These are phyloP conservation scores for Cokeromyces recurvatus DNA, from an alignment of 371 early-diverging fungal species.

Conservation along the genomic window DNA sequence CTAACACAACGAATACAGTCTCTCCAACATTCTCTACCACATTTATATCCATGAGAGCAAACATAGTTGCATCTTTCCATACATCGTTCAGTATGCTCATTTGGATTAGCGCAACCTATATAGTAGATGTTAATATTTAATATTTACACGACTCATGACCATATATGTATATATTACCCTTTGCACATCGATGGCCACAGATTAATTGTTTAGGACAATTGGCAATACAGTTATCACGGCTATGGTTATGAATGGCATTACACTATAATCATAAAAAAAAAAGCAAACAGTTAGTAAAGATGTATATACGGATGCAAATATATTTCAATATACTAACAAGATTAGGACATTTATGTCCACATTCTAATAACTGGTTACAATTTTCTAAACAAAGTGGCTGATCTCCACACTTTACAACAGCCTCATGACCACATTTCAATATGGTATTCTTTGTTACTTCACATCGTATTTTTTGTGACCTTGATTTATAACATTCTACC, in stretches of 20 bases:
- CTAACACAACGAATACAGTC: slow-evolving; percentile 28
- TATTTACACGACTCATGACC: background rate
- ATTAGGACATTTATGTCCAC: slow-evolving; percentile 15
- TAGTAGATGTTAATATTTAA: background rate
- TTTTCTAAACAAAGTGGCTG: slow-evolving; percentile 5
- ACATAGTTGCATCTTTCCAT: slow-evolving; percentile 29
- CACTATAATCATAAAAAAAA: too few relatives aligned
- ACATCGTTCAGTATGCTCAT: slow-evolving; percentile 43
- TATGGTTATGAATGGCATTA: slow-evolving; percentile 27
- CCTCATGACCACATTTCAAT: slow-evolving; percentile 21
- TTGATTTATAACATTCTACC: background rate
- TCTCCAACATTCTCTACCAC: slow-evolving; percentile 34
- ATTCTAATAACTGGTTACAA: slow-evolving; percentile 5
- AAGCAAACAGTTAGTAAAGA: too few relatives aligned
- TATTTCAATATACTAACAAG: slow-evolving; percentile 14
- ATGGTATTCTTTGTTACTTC: background rate
- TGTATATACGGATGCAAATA: too few relatives aligned
- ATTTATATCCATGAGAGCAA: slow-evolving; percentile 41
- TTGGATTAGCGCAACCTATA: slow-evolving; percentile 38
- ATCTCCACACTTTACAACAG: slow-evolving; percentile 2
- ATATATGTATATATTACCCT: slow-evolving; percentile 27
- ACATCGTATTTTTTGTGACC: background rate
- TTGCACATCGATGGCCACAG: slow-evolving; percentile 44
- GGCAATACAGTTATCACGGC: slow-evolving; percentile 22
- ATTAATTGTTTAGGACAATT: slow-evolving; percentile 42